Evolutionary conservation across 1,284 basidiomycete genomes (phyloP).

Genomic region (Pseudozyma sp.): DNA sequence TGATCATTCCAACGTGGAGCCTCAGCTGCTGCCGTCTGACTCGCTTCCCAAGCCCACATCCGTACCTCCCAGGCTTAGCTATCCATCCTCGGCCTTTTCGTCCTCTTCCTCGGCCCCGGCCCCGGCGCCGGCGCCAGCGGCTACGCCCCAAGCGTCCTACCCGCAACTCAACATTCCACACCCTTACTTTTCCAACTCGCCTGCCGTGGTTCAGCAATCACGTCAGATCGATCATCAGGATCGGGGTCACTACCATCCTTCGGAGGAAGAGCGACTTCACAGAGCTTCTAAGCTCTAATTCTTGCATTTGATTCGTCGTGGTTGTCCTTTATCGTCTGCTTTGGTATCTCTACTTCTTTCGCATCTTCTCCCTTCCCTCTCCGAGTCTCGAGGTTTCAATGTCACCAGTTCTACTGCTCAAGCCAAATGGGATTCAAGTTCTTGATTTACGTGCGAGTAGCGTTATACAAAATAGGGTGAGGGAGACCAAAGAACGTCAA

Average conservation of each 20-base stretch:
- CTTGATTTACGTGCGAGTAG: slow-evolving; percentile 9
- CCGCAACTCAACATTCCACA: slow-evolving; percentile 17
- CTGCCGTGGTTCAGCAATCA: slow-evolving; percentile 17
- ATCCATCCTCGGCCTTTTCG: slow-evolving; percentile 1
- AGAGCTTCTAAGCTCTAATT: slow-evolving; percentile 28
- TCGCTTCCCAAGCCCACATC: slow-evolving; percentile 20
- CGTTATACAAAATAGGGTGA: slow-evolving; percentile 11
- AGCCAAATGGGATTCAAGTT: background rate
- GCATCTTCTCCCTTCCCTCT: background rate
- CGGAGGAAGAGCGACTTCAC: slow-evolving; percentile 11
- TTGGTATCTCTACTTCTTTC: background rate
- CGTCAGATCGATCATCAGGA: slow-evolving; percentile 17
- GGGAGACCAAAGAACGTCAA: background rate
- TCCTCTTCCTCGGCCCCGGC: background rate
- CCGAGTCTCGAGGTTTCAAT: slow-evolving; percentile 2
- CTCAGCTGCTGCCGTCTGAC: slow-evolving; percentile 35
- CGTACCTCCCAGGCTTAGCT: background rate
- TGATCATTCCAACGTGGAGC: slow-evolving; percentile 32
- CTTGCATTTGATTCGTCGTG: background rate
- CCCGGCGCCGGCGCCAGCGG: background rate
- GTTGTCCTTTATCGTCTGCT: background rate
- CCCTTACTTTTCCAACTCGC: slow-evolving; percentile 23
- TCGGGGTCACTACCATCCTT: slow-evolving; percentile 9
- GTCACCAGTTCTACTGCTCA: slow-evolving; percentile 11
- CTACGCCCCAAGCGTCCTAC: slow-evolving; percentile 2